Evolutionary conservation across 2,329 filamentous ascomycete genomes (phyloP).

Genomic region (Plectosphaerella sp.): DNA sequence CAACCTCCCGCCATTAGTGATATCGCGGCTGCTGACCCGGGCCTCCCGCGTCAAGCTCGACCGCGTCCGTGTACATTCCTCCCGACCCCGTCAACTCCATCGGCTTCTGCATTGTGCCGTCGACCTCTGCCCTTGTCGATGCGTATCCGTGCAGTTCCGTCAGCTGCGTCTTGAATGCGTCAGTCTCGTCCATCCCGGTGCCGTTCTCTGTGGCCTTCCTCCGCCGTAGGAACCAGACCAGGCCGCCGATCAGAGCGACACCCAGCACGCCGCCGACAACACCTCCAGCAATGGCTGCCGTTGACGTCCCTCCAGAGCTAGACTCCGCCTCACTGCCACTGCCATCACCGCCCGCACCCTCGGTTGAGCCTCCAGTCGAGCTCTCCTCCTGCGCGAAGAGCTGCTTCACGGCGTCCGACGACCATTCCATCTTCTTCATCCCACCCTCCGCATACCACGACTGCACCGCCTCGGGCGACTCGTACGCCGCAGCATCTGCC

Average conservation of each 20-base stretch:
- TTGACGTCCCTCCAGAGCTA: not conserved
- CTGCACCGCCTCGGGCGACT: slow-evolving; percentile 22
- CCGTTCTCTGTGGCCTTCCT: not conserved
- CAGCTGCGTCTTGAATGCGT: not conserved
- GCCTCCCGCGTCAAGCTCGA: not conserved
- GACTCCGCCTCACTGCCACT: not conserved
- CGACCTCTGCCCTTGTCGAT: not conserved
- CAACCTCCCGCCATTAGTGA: no score
- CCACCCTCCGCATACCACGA: slow-evolving; percentile 25
- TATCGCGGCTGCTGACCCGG: no score
- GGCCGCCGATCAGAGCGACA: not conserved
- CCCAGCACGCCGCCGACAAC: not conserved
- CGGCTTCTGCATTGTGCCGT: not conserved
- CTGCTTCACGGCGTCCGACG: not conserved
- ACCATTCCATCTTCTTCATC: not conserved
- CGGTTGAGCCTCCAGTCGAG: no score
- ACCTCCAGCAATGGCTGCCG: not conserved
- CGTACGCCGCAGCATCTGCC: slow-evolving; percentile 25
- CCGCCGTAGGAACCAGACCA: not conserved
- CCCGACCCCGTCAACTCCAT: not conserved
- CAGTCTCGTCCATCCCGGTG: not conserved
- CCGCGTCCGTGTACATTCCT: not conserved
- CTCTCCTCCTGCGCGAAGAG: not conserved
- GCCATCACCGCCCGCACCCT: not conserved
- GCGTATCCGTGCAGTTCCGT: not conserved